A percentile compares a stretch with the other conserved stretches of the same genome.
Evolutionary conservation across 2,329 filamentous ascomycete species (phyloP).

Genomic region (Penicillium janthinellum): DNA sequence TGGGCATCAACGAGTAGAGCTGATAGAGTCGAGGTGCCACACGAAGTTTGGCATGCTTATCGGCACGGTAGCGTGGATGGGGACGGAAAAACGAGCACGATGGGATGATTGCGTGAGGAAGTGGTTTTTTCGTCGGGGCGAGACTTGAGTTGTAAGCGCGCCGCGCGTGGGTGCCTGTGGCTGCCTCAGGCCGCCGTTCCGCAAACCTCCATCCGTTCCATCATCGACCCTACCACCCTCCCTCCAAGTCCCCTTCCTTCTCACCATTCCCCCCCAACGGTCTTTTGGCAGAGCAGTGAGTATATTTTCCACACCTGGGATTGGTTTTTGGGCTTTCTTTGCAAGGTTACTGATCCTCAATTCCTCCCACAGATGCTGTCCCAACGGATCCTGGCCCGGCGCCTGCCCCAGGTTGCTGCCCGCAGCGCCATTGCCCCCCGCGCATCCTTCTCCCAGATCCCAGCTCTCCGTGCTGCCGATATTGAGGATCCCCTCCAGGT

Average conservation of each 20-base stretch:
- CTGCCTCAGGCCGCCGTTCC: slow-evolving; percentile 21
- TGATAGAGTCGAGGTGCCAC: slow-evolving; percentile 34
- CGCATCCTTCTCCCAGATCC: slow-evolving; percentile 46
- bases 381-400: slow-evolving; percentile 47
- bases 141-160: slow-evolving; percentile 35
- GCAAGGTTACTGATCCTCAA: slow-evolving; percentile 25
- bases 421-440: slow-evolving; percentile 41
- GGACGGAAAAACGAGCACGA: slow-evolving; percentile 34
- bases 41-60: slow-evolving; percentile 50
- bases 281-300: slow-evolving; percentile 34
- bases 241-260: slow-evolving; percentile 24
- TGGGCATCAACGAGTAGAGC: slow-evolving; percentile 46
- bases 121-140: slow-evolving; percentile 46
- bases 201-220: slow-evolving; percentile 34
- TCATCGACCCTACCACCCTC: slow-evolving; percentile 30
- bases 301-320: background rate
- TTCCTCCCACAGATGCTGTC: slow-evolving; percentile 45
- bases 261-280: slow-evolving; percentile 23
- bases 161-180: slow-evolving; percentile 21
- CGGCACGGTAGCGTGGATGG: slow-evolving; percentile 44
- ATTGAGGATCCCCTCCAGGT: slow-evolving; percentile 49
- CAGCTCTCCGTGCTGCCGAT: slow-evolving; percentile 42
- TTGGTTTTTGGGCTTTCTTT: background rate
- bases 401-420: slow-evolving; percentile 43
- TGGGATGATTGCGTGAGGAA: slow-evolving; percentile 40